These are phyloP conservation scores for Geosmithia morbida DNA, from an alignment of 2,329 filamentous ascomycete species.

Conservation along the genomic window DNA sequence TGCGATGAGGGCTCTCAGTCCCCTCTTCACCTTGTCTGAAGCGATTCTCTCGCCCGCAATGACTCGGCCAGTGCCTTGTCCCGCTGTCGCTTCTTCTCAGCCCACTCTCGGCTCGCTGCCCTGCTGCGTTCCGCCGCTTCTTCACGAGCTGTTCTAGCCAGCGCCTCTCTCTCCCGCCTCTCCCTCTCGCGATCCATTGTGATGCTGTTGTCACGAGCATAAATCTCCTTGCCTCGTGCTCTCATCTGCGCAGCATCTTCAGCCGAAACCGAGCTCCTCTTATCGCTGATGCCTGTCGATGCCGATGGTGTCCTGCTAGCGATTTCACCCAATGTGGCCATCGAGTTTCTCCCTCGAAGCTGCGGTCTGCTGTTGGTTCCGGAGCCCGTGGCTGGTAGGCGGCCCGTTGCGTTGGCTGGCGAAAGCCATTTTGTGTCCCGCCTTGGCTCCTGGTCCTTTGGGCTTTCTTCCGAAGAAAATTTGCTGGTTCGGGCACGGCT, in stretches of 20 bases:
- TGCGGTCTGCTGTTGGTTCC: slow-evolving; percentile 5
- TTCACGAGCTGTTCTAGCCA: slow-evolving; percentile 39
- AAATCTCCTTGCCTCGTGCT: slow-evolving; percentile 37
- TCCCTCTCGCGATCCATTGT: slow-evolving; percentile 34
- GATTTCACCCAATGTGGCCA: slow-evolving; percentile 8
- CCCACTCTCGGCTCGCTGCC: slow-evolving; percentile 45
- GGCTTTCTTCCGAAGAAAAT: slow-evolving; percentile 3
- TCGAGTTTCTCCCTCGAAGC: slow-evolving; percentile 12
- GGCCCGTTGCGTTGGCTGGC: background rate
- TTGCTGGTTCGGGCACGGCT: slow-evolving; percentile 41
- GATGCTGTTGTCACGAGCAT: slow-evolving; percentile 33
- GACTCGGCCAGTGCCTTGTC: slow-evolving; percentile 12
- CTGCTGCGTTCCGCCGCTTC: slow-evolving; percentile 48
- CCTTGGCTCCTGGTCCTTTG: slow-evolving; percentile 10
- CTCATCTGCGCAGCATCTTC: slow-evolving; percentile 37
- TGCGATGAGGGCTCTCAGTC: background rate
- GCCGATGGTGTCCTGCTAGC: slow-evolving; percentile 26
- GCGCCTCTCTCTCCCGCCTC: slow-evolving; percentile 36
- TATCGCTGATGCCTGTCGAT: slow-evolving; percentile 25
- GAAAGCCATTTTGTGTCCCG: background rate
- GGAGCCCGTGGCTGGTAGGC: background rate
- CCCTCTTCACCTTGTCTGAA: background rate
- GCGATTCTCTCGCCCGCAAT: background rate
- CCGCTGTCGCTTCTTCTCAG: slow-evolving; percentile 33
- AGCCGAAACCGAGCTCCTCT: slow-evolving; percentile 32